phyloP scores from a whole-genome alignment of 2,329 filamentous ascomycete genomes.

The Zopfia rhizophila region DNA sequence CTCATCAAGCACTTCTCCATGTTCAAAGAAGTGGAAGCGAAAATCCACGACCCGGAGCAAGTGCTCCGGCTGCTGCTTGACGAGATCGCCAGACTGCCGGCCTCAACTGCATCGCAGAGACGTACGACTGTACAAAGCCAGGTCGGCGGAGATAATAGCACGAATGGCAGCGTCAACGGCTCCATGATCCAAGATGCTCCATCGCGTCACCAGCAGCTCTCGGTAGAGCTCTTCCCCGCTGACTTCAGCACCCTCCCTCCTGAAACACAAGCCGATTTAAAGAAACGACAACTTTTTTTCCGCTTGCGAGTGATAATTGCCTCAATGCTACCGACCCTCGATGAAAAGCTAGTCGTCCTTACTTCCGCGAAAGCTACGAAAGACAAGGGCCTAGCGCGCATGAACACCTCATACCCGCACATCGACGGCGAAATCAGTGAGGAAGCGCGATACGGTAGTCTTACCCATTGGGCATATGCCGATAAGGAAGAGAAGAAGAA shows the following conservation, averaged over 20 bases:
- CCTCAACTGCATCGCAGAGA: slow-evolving; percentile 50
- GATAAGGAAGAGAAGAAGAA: slow-evolving; percentile 74
- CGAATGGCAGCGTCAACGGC: slow-evolving; percentile 52
- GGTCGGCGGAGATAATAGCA: slow-evolving; percentile 50
- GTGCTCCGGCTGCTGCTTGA: slow-evolving; percentile 80
- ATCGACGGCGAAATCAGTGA: slow-evolving; percentile 92
- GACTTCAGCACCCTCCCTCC: slow-evolving; percentile 39
- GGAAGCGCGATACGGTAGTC: slow-evolving; percentile 91
- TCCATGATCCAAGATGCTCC: slow-evolving; percentile 28
- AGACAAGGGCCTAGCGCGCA: slow-evolving; percentile 81
- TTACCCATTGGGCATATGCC: slow-evolving; percentile 94
- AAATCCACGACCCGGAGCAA: slow-evolving; percentile 89
- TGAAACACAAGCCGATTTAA: slow-evolving; percentile 65
- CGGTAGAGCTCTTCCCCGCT: slow-evolving; percentile 31
- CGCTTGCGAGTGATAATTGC: slow-evolving; percentile 81
- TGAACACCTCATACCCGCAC: slow-evolving; percentile 88
- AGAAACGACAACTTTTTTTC: slow-evolving; percentile 78
- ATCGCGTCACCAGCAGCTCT: slow-evolving; percentile 36
- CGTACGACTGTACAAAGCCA: slow-evolving; percentile 38
- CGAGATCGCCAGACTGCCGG: slow-evolving; percentile 63
- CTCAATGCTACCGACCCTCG: slow-evolving; percentile 87
- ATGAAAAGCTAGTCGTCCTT: slow-evolving; percentile 98
- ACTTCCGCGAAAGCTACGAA: slow-evolving; percentile 91
- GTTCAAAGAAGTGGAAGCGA: slow-evolving; percentile 97
- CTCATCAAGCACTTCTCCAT: slow-evolving; percentile 95